Evolutionary conservation across 257 asterid species (phyloP).

Genomic region (Plantago ovata): DNA sequence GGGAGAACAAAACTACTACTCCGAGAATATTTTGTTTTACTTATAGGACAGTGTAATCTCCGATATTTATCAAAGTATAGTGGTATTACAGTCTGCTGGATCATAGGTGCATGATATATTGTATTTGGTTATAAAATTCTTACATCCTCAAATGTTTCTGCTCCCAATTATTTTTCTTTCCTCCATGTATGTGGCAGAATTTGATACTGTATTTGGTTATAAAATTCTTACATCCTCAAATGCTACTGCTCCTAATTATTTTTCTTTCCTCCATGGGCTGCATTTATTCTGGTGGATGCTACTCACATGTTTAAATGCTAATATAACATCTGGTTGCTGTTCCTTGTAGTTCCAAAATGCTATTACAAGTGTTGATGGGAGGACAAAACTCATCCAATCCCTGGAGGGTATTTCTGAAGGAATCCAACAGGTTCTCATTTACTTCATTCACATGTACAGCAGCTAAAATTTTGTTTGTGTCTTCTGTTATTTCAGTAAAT

Average conservation of each 20-base stretch:
- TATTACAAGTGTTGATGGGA: constrained; percentile 60
- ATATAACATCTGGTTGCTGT: constrained; percentile 5
- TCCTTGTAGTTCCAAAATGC: constrained; percentile 71
- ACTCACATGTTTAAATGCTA: constrained; percentile 6
- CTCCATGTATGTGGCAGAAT: too few relatives aligned
- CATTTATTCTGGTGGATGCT: constrained; percentile 2
- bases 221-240: background rate
- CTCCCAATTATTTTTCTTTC: background rate
- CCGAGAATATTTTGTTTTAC: background rate
- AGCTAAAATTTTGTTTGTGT: background rate
- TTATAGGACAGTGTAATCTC: too few relatives aligned
- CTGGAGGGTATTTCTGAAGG: constrained; percentile 70
- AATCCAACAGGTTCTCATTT: constrained; percentile 57
- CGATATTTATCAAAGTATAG: background rate
- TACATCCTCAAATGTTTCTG: background rate
- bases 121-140: background rate
- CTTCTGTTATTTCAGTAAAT: background rate
- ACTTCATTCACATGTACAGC: background rate
- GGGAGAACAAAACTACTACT: too few relatives aligned
- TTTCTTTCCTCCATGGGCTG: background rate
- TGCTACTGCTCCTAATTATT: background rate
- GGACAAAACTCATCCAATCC: constrained; percentile 58
- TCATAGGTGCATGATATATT: background rate
- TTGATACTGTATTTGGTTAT: background rate
- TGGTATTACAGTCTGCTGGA: background rate